Percentiles rank a stretch among this genome's conserved stretches.
These are phyloP conservation scores for Pyrus pyrifolia DNA, from an alignment of 306 rosid species.

Conservation along the genomic window DNA sequence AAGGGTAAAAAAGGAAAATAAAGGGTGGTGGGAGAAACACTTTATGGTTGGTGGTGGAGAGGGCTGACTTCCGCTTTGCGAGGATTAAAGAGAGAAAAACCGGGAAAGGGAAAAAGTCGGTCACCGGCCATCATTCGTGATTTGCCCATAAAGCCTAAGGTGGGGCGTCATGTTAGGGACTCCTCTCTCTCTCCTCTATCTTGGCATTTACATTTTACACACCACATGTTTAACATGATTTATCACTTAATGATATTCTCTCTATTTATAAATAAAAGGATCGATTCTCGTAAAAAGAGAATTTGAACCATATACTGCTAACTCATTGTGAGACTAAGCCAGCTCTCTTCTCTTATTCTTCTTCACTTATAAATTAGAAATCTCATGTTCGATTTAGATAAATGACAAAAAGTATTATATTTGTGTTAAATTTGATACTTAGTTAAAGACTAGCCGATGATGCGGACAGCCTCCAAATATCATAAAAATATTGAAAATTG, in stretches of 20 bases:
- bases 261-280: accelerated
- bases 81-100: slow-evolving; percentile 32
- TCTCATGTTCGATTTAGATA: too few species aligned
- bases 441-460: too few species aligned
- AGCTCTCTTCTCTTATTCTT: accelerated
- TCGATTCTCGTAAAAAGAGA: accelerated
- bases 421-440: too few species aligned
- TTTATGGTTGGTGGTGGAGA: slow-evolving; percentile 37
- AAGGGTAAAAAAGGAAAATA: background rate
- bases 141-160: slow-evolving; percentile 32
- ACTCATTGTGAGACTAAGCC: too few species aligned
- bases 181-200: background rate
- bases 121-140: slow-evolving; percentile 45
- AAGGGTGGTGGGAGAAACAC: slow-evolving; percentile 18
- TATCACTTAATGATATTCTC: too few species aligned
- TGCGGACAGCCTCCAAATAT: too few species aligned
- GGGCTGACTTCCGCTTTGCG: slow-evolving; percentile 45
- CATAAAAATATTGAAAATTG: too few species aligned
- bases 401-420: too few species aligned
- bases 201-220: too few species aligned
- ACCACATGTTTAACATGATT: too few species aligned
- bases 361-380: too few species aligned
- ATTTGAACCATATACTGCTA: too few species aligned
- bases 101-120: slow-evolving; percentile 30
- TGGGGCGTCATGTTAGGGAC: slow-evolving; percentile 33